Evolutionary conservation across 176 grass and related monocot genomes (phyloP).

Genomic region (Saccharum officinarum): DNA sequence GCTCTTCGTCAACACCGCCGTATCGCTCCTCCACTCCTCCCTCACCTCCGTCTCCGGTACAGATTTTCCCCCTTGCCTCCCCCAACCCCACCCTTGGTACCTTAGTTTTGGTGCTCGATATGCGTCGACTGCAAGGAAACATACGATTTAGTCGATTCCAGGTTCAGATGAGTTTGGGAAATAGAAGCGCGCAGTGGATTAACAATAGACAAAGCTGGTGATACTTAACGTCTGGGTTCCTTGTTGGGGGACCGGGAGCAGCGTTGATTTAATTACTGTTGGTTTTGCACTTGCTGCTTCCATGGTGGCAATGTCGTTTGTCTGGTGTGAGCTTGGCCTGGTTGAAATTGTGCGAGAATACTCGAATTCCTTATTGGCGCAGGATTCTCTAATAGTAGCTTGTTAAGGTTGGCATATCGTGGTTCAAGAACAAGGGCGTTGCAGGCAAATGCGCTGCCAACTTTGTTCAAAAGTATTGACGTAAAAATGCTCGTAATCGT

Average conservation of each 20-base stretch:
- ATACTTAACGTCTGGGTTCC: neutral
- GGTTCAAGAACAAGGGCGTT: neutral
- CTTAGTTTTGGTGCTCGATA: constrained; percentile 12
- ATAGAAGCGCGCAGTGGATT: neutral
- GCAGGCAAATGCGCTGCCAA: neutral
- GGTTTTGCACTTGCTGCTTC: neutral
- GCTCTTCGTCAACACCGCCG: constrained; percentile 87
- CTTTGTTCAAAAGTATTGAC: neutral
- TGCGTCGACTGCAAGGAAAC: constrained; percentile 17
- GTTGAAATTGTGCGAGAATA: constrained; percentile 1
- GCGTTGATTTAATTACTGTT: neutral
- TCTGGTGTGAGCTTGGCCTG: constrained; percentile 11
- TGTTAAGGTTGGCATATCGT: neutral
- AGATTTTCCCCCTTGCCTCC: neutral
- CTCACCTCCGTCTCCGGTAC: constrained; percentile 75
- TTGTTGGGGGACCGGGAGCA: neutral
- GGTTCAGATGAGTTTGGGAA: neutral
- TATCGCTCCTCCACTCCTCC: constrained; percentile 86
- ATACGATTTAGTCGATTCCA: neutral
- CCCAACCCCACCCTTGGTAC: constrained; percentile 2
- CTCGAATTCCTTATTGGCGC: neutral
- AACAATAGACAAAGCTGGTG: neutral
- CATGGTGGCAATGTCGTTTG: neutral
- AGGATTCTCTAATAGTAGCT: neutral
- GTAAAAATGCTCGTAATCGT: neutral